phyloP scores from a whole-genome alignment of 305 asterid genomes.

The Rubia occidens region DNA sequence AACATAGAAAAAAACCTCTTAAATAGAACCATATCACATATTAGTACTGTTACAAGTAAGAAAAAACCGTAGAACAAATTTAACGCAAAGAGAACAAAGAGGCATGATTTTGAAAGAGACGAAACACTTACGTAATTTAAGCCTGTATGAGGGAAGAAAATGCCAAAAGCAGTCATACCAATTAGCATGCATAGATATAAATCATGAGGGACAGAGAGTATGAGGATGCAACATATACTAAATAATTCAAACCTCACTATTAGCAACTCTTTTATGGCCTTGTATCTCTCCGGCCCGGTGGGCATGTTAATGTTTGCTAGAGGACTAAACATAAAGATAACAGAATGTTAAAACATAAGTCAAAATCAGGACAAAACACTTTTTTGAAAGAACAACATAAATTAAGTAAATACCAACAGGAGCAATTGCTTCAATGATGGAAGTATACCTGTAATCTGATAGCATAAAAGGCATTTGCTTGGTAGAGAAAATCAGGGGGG shows the following conservation, averaged over 20 bases:
- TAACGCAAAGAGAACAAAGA: not conserved
- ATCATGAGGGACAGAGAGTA: not conserved
- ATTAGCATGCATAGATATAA: not conserved
- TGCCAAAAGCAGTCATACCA: not conserved
- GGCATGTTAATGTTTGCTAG: not conserved
- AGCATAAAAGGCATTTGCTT: conserved; percentile 4
- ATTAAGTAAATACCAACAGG: not conserved
- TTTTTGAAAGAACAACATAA: not conserved
- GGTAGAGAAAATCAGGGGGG: not conserved
- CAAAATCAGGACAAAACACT: not conserved
- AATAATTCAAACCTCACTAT: not conserved
- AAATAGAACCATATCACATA: not conserved
- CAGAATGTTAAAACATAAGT: not conserved
- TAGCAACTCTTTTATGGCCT: not conserved
- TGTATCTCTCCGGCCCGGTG: not conserved
- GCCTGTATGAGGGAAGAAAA: not conserved
- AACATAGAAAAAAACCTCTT: not conserved
- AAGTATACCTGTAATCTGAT: not conserved
- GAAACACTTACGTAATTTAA: not conserved
- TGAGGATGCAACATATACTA: not conserved
- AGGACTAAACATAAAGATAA: not conserved
- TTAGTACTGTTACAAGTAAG: not conserved
- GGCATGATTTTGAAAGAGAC: not conserved
- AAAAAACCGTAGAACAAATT: not conserved
- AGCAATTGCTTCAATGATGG: not conserved